Percentiles rank a stretch among this genome's conserved stretches.
Evolutionary conservation across 176 grass and related monocot genomes (phyloP).

Genomic region (Ananas comosus): DNA sequence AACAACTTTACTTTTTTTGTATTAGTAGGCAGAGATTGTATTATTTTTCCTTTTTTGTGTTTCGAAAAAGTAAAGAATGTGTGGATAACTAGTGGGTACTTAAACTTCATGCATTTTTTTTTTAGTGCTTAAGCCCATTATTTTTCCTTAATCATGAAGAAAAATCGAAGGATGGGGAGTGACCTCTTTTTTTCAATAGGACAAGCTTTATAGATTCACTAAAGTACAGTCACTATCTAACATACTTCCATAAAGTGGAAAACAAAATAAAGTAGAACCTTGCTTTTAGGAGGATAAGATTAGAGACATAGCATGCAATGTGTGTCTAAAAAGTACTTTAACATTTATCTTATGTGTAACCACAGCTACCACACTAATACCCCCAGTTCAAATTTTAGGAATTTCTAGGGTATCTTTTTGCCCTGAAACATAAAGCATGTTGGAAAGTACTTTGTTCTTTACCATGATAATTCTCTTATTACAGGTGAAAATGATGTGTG

Average conservation of each 20-base stretch:
- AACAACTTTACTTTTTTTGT: too few species aligned
- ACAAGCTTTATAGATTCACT: neutral
- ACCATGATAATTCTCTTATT: neutral
- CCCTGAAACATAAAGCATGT: too few species aligned
- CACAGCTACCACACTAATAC: too few species aligned
- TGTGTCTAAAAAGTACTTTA: neutral
- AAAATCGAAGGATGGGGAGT: constrained; percentile 11
- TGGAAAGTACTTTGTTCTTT: neutral
- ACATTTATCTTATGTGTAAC: neutral
- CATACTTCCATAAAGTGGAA: neutral
- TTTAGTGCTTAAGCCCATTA: constrained; percentile 15
- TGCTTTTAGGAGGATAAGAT: neutral
- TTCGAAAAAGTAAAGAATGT: neutral
- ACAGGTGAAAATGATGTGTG: neutral
- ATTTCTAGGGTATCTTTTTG: neutral
- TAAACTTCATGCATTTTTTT: too few species aligned
- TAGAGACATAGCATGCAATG: neutral
- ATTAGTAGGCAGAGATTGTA: too few species aligned
- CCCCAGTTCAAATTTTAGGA: neutral
- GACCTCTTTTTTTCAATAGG: neutral
- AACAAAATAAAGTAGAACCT: neutral
- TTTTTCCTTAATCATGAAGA: constrained; percentile 73
- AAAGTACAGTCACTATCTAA: neutral
- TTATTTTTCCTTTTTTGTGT: too few species aligned
- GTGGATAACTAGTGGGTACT: too few species aligned